Evolutionary conservation across 768 basidiomycete species (phyloP).

Genomic region (Tubosaeta brunneosetosa): DNA sequence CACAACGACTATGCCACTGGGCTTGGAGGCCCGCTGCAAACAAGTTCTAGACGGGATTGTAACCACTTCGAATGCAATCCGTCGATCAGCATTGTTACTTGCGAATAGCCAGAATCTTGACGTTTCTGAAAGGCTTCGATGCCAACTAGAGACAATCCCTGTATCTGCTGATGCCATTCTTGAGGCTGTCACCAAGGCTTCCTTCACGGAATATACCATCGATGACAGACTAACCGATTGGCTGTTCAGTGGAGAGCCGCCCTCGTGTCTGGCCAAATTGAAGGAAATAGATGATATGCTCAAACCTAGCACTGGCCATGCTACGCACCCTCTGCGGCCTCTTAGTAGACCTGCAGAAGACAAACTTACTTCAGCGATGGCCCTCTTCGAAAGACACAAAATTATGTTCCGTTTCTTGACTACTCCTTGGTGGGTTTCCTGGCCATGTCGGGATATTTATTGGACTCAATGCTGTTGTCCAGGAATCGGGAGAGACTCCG

Average conservation of each 20-base stretch:
- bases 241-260: neutral
- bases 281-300: neutral
- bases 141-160: neutral
- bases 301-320: neutral
- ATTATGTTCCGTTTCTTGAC: neutral
- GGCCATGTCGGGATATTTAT: too few species aligned
- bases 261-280: too few species aligned
- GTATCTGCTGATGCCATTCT: neutral
- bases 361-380: neutral
- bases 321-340: too few species aligned
- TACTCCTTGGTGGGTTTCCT: neutral
- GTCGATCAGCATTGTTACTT: too few species aligned
- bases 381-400: neutral
- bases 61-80: too few species aligned
- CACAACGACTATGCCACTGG: too few species aligned
- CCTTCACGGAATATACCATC: neutral
- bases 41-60: too few species aligned
- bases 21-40: too few species aligned
- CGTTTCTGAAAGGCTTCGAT: neutral
- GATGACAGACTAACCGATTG: neutral
- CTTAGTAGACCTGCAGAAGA: neutral
- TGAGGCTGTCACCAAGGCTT: neutral
- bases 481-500: too few species aligned
- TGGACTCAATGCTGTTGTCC: neutral
- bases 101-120: too few species aligned